Evolutionary conservation across 176 grass and related monocot genomes (phyloP), one percentile per base, ranked within the genome.

Genomic region (Areca catechu): DNA sequence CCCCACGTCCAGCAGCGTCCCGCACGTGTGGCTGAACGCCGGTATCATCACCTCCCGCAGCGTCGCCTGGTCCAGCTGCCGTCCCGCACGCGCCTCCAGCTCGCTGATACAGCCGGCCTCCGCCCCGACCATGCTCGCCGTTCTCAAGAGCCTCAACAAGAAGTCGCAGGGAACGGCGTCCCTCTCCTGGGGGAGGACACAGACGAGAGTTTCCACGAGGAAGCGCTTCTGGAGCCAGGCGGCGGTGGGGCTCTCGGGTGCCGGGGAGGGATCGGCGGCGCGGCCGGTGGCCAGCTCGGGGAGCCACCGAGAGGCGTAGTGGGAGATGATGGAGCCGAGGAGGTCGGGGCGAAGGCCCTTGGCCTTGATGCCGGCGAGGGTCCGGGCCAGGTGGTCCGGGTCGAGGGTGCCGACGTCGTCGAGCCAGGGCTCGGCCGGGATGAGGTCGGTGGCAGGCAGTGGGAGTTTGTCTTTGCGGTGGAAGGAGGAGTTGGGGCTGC

Each of bases 301-400:
- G 48, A 97, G 78, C 93, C 93, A 97, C 66, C 90, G 81, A 30
- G 86, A 74, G 56, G 91, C 86, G 57, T 96, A 96, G 73, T 84
- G 80, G 17, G 91, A 96, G 27, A 90, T 70, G 60, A 96, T 80
- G 19, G 86, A 79, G 25, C 87, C 78, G 24, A 97, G 81, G 37
- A 80, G 74, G 66, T 97, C 83, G 0, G 87, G 83, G 0, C 81
- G 80, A 27, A 75, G 67, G 0, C 74, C 48, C 76, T 80, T 92
- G 47, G 83, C 73, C 68, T 83, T 91, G 12, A 88, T 73, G 48
- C 80, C 84, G 0, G 83, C 76, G 62, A 97, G 74, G 28, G 93
- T 85, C 67, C 75, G 82, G 48, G 83, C 75, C 49, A 97, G 91
- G 66, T 22, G 80, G 28, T 97, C 93, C 48, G 91, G 74, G 61